Conservation (phyloP, 2,329 filamentous ascomycete species). For the Fusarium buharicum region DNA sequence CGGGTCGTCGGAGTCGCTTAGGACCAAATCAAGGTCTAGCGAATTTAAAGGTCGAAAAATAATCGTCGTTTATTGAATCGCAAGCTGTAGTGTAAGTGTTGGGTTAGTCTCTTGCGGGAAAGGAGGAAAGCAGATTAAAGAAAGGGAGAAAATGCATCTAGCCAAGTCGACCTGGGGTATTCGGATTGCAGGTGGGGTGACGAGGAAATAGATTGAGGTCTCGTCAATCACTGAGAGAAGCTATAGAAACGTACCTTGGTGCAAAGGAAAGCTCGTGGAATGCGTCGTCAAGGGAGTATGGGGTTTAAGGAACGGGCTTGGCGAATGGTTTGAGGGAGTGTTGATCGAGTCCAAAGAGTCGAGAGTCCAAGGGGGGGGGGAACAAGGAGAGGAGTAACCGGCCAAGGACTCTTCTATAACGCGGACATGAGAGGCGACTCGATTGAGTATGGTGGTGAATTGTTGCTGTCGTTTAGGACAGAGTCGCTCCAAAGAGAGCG, state of each 20-base stretch:
- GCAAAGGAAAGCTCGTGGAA: slow-evolving; percentile 18
- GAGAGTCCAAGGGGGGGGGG: slow-evolving; percentile 21
- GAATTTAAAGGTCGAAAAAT: slow-evolving; percentile 14
- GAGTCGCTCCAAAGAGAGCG: slow-evolving; percentile 39
- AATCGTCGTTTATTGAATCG: slow-evolving; percentile 15
- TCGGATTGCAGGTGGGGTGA: slow-evolving; percentile 33
- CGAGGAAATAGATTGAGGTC: slow-evolving; percentile 18
- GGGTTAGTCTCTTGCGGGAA: slow-evolving; percentile 22
- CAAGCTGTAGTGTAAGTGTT: slow-evolving; percentile 5
- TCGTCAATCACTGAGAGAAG: not conserved
- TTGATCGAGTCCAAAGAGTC: slow-evolving; percentile 26
- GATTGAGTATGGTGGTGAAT: not conserved
- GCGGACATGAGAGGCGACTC: slow-evolving; percentile 47
- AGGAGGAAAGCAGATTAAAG: not conserved
- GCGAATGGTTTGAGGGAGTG: slow-evolving; percentile 27
- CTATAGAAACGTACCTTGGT: slow-evolving; percentile 36
- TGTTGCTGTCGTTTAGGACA: slow-evolving; percentile 3
- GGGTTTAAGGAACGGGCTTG: slow-evolving; percentile 22
- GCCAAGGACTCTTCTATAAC: slow-evolving; percentile 51
- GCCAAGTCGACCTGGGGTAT: not conserved
- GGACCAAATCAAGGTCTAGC: slow-evolving; percentile 34
- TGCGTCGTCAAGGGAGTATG: slow-evolving; percentile 27
- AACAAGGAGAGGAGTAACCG: slow-evolving; percentile 34
- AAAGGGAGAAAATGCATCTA: slow-evolving; percentile 17
- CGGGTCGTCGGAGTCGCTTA: slow-evolving; percentile 38